Base-by-base conservation (phyloP, 257 asterid genomes). In the Nicotiana otophora region DNA sequence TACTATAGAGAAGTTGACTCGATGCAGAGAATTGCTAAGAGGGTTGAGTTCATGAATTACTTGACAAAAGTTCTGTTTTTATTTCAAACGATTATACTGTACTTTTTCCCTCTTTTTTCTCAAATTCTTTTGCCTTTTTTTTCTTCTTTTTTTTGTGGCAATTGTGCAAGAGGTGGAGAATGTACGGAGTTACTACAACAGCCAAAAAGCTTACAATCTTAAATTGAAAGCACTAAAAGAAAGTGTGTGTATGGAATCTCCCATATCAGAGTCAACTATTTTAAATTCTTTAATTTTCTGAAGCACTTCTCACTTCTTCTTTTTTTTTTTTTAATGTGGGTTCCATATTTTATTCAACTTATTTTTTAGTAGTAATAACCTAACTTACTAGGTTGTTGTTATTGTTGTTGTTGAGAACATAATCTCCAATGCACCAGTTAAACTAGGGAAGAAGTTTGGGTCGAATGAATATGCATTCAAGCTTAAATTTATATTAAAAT, bases 201-300 rank as follows among this genome's bases (percentile, higher is more conserved):
- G 83, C 20, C 77, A 88, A 85, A 77, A 86, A 6, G 79, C 86
- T 66, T 20, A 78, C 61, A 91, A 89, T 87, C 30, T 81, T 66
- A 57, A 86, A 67, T 72, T 89, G 60, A 88, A 87, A 86, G 86
- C 86, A 76, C 58, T 57, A 76, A 86, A 81, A 78, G 85, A 88
- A 82, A 84, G 79, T 90, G 94, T 91, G 1, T 46, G 23, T 23
- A 46, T 5, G 1, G 20, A 20, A 5, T 14, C n/a, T n/a, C n/a
- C n/a, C n/a, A n/a, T n/a, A n/a, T 28, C 3, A 5, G 9, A 0
- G 5, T 63, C 36, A 26, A 2, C 5, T 61, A 1, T 61, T 23
- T 61, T 10, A 9, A 23, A 10, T 26, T 9, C n/a, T 20, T 61
- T 28, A 20, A 63, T 15, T 61, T 10, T 23, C 14, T 61, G 46